Evolutionary conservation across 2,329 filamentous ascomycete genomes (phyloP).

Genomic region (Dactylonectria macrodidyma): DNA sequence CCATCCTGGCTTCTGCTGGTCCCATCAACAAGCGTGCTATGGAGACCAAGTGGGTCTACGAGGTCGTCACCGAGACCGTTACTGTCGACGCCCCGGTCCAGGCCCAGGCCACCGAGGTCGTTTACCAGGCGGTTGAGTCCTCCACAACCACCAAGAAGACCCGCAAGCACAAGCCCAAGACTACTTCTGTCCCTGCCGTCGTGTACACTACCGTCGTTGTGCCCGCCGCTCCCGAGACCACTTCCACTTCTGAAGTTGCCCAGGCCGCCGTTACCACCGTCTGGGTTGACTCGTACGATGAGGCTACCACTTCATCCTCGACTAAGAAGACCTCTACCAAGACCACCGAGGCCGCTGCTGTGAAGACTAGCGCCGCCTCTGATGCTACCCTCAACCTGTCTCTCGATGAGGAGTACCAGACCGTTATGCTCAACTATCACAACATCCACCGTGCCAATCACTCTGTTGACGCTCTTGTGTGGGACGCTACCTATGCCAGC

Average conservation of each 20-base stretch:
- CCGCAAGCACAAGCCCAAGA: conserved; percentile 30
- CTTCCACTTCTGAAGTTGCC: conserved; percentile 22
- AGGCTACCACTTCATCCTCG: neutral
- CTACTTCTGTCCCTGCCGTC: conserved; percentile 15
- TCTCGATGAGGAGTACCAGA: conserved; percentile 49
- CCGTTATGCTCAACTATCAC: conserved; percentile 78
- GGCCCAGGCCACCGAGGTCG: conserved; percentile 40
- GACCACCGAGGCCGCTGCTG: neutral
- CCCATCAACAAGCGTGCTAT: conserved; percentile 59
- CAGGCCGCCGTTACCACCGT: conserved; percentile 21
- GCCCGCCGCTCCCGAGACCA: neutral
- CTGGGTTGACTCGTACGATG: conserved; percentile 19
- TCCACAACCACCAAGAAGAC: conserved; percentile 27
- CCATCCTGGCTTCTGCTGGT: conserved; percentile 61
- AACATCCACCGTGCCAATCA: conserved; percentile 91
- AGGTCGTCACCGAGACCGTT: conserved; percentile 62
- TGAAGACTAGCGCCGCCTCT: conserved; percentile 1
- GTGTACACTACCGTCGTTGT: conserved; percentile 8
- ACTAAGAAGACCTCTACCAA: conserved; percentile 1
- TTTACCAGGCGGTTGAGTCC: conserved; percentile 43
- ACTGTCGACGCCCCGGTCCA: conserved; percentile 50
- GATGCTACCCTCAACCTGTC: conserved; percentile 18
- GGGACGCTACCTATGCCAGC: conserved; percentile 74
- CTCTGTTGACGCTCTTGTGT: conserved; percentile 75
- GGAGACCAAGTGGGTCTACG: conserved; percentile 58